phyloP scores from a whole-genome alignment of 495 filamentous ascomycete genomes.

The Usnea hakonensis region DNA sequence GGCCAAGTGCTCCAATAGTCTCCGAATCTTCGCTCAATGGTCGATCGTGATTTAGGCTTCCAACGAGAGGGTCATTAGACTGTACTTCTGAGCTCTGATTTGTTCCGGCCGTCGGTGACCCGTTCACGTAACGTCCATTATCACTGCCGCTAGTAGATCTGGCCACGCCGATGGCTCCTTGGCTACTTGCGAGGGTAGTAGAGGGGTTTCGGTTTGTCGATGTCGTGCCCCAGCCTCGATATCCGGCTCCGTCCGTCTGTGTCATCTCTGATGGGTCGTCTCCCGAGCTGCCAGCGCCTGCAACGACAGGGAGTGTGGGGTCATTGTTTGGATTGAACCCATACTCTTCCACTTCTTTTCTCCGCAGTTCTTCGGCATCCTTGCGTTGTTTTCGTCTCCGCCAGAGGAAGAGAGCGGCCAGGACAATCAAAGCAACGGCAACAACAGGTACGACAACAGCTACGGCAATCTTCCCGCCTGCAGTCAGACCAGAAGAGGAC shows the following conservation, averaged over 20 bases:
- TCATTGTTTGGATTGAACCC: slow-evolving; percentile 93
- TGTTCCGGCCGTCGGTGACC: slow-evolving; percentile 61
- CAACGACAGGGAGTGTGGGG: slow-evolving; percentile 68
- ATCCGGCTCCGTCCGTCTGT: slow-evolving; percentile 64
- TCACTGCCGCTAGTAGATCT: slow-evolving; percentile 62
- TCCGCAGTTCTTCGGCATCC: slow-evolving; percentile 74
- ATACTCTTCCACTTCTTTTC: slow-evolving; percentile 95
- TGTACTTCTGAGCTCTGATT: slow-evolving; percentile 61
- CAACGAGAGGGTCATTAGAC: slow-evolving; percentile 61
- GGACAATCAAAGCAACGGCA: slow-evolving; percentile 73
- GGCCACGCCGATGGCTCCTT: slow-evolving; percentile 53
- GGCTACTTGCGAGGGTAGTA: slow-evolving; percentile 77
- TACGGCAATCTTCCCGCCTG: slow-evolving; percentile 70
- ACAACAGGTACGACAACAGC: slow-evolving; percentile 91
- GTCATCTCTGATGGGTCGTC: slow-evolving; percentile 56
- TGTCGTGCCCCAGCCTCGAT: slow-evolving; percentile 93
- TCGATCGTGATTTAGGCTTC: slow-evolving; percentile 34
- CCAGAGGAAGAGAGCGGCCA: slow-evolving; percentile 75
- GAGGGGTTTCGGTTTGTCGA: slow-evolving; percentile 77
- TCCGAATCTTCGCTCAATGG: slow-evolving; percentile 62
- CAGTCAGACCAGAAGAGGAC: slow-evolving; percentile 43
- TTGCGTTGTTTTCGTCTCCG: slow-evolving; percentile 76
- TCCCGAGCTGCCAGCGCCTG: slow-evolving; percentile 39
- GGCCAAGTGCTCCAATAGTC: slow-evolving; percentile 67
- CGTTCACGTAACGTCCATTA: slow-evolving; percentile 48